These are phyloP conservation scores for Trametes pubescens DNA, from an alignment of 1,284 basidiomycete genomes.

Conservation along the genomic window DNA sequence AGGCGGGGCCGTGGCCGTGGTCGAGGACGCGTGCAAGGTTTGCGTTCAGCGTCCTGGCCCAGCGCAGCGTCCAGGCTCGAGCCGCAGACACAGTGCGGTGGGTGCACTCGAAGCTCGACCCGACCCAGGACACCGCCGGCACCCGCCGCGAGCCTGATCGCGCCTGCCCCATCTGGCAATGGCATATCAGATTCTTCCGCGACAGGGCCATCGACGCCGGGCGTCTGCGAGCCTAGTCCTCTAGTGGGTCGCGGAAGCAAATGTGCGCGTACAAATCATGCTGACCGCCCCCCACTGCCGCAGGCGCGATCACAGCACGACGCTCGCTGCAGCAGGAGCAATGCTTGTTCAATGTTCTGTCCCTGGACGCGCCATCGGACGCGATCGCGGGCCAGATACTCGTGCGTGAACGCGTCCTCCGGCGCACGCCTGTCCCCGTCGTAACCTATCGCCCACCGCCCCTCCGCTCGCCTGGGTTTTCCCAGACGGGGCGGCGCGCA, in stretches of 20 bases:
- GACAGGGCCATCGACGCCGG: conserved; percentile 9
- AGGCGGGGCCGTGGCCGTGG: conserved; percentile 3
- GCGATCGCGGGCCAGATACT: conserved; percentile 7
- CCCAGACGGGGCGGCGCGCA: conserved; percentile 23
- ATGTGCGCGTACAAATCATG: conserved; percentile 30
- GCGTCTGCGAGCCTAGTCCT: background rate
- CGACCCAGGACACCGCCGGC: conserved; percentile 7
- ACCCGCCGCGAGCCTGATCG: conserved; percentile 9
- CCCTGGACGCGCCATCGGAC: conserved; percentile 11
- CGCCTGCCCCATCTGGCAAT: conserved; percentile 20
- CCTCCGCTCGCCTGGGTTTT: conserved; percentile 16
- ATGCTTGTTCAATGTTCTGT: background rate
- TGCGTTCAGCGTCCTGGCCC: background rate
- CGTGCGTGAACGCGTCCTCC: conserved; percentile 1
- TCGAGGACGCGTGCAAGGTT: background rate
- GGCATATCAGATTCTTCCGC: conserved; percentile 33
- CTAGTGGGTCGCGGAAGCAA: conserved; percentile 36
- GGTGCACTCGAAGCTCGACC: background rate
- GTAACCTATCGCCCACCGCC: conserved; percentile 25
- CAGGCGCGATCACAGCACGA: conserved; percentile 10
- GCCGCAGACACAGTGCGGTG: background rate
- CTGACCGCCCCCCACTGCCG: conserved; percentile 6
- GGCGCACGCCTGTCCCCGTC: conserved; percentile 17
- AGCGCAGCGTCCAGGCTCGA: background rate
- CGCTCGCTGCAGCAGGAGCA: background rate